These are phyloP conservation scores for Leucaena leucocephala DNA, from an alignment of 306 rosid genomes.

Conservation along the genomic window DNA sequence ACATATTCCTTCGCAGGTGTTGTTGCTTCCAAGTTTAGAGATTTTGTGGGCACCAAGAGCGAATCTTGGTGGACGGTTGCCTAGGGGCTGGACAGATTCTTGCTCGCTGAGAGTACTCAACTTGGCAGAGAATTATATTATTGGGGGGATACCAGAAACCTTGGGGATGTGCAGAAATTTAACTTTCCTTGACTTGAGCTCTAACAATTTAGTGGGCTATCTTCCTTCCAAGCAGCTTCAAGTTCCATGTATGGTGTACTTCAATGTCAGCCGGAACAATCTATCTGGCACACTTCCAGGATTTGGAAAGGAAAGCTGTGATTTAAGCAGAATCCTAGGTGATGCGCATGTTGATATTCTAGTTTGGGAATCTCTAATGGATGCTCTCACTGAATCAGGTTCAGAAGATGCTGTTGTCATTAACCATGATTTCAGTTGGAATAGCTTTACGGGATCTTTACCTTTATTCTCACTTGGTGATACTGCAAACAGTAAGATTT, in stretches of 20 bases:
- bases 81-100: slow-evolving; percentile 52
- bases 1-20: slow-evolving; percentile 51
- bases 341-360: slow-evolving; percentile 41
- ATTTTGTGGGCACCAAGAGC: slow-evolving; percentile 77
- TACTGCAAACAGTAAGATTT: slow-evolving; percentile 33
- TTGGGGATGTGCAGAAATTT: slow-evolving; percentile 58
- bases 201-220: slow-evolving; percentile 56
- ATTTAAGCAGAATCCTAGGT: slow-evolving; percentile 5
- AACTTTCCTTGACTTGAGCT: slow-evolving; percentile 66
- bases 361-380: slow-evolving; percentile 43
- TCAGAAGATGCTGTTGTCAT: slow-evolving; percentile 39
- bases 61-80: slow-evolving; percentile 61
- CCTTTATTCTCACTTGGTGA: slow-evolving; percentile 49
- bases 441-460: slow-evolving; percentile 44
- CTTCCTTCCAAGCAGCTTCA: slow-evolving; percentile 46
- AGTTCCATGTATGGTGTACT: slow-evolving; percentile 64
- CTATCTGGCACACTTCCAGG: slow-evolving; percentile 52
- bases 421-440: slow-evolving; percentile 60
- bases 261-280: slow-evolving; percentile 67
- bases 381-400: slow-evolving; percentile 28
- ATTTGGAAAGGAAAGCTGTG: slow-evolving; percentile 44
- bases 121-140: slow-evolving; percentile 64
- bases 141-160: slow-evolving; percentile 49
- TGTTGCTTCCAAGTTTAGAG: slow-evolving; percentile 56
- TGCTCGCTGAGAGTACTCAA: slow-evolving; percentile 60